Evolutionary conservation across 768 basidiomycete genomes (phyloP), one percentile per base, ranked within the genome.

Genomic region (Pleurotus tuoliensis): DNA sequence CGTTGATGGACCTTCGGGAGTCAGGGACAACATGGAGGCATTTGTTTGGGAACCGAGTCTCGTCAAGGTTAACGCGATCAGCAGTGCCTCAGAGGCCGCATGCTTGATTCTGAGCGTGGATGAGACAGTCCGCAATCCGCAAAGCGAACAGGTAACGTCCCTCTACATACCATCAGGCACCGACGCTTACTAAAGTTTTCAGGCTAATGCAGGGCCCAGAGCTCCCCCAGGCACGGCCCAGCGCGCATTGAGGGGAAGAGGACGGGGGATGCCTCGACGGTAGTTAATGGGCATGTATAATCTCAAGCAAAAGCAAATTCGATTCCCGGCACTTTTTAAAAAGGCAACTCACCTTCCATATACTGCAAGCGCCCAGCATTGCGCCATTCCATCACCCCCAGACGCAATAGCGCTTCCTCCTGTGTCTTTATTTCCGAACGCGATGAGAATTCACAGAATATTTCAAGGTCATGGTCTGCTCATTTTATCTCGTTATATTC

Each of bases 1-100:
- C 62, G 93, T 99, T 24, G 95, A 98, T 55, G 90, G 90, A 11
- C 72, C 79, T 3, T 88, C 91, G 25, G 92, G 94, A 16, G 91
- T 98, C 24, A 86, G 92, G 55, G 86, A 99, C 72, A 99, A 98
- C 73, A 87, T 98, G 87, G 92, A 93, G 52, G 90, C 92, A 45
- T 99, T 98, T 66, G 96, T 99, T 6, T 98, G 97, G 96, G 97
- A 98, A 68, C 96, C 97, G 13, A 89, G 89, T 60, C 77, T 98
- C 58, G 92, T 98, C 65, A 99, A 98, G 76, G 73, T 86, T 46
- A 99, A 99, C 66, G 97, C 97, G 20, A 87, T 99, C 66, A 88
- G 86, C 70, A 96, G 95, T 66, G 97, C 97, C 4, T 81, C 92
- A 8, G 97, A 99, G 72, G 97, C 97, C 8, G 96, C 97, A 9